A percentile compares a stretch with the other conserved stretches of the same genome.
Evolutionary conservation across 768 basidiomycete genomes (phyloP).

Genomic region (Trametes coccinea): DNA sequence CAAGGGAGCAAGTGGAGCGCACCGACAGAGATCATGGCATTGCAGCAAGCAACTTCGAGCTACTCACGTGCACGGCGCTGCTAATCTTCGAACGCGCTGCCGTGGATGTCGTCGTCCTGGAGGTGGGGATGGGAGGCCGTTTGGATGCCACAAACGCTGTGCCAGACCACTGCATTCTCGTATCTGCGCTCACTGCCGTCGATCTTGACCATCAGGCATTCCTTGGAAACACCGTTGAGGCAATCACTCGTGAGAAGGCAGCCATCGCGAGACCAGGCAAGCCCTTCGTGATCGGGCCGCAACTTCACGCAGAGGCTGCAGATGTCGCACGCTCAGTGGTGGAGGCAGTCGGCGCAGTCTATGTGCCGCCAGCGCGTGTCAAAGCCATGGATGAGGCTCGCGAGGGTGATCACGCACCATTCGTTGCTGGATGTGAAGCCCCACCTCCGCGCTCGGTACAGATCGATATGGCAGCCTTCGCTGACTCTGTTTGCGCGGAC

Average conservation of each 20-base stretch:
- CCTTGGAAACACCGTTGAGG: conserved; percentile 71
- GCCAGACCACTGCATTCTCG: conserved; percentile 63
- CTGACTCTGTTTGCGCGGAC: conserved; percentile 44
- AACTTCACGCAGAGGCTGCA: conserved; percentile 53
- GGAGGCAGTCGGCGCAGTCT: conserved; percentile 40
- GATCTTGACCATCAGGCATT: conserved; percentile 94
- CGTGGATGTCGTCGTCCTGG: conserved; percentile 84
- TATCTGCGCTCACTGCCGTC: conserved; percentile 82
- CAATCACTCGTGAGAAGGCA: conserved; percentile 82
- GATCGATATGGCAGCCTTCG: conserved; percentile 45
- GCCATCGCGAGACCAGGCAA: conserved; percentile 67
- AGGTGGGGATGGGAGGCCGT: conserved; percentile 94
- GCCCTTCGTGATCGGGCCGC: conserved; percentile 68
- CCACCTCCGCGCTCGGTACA: conserved; percentile 46
- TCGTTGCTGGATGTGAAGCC: conserved; percentile 2
- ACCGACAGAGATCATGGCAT: conserved; percentile 46
- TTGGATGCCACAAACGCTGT: conserved; percentile 94
- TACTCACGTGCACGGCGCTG: conserved; percentile 82
- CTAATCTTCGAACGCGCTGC: conserved; percentile 63
- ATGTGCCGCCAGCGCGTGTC: conserved; percentile 36
- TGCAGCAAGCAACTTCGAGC: conserved; percentile 74
- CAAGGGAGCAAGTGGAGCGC: conserved; percentile 48
- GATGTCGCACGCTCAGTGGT: conserved; percentile 46
- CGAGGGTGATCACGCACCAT: conserved; percentile 40
- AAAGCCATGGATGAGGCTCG: conserved; percentile 30